These are phyloP conservation scores for Backusella tuberculispora DNA, from an alignment of 192 early-diverging fungal genomes.

Conservation along the genomic window DNA sequence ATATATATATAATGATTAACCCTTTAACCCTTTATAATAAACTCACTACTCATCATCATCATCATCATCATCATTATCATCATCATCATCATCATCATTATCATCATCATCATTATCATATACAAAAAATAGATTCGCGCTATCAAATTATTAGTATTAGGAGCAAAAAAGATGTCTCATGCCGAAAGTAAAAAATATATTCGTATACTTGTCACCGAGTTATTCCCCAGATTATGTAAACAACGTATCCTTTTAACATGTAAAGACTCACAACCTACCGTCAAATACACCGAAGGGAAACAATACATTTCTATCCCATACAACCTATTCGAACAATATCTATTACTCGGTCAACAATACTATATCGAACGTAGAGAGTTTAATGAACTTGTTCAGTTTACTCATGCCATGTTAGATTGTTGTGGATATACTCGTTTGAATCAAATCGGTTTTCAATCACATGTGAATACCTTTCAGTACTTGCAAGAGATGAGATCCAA, in stretches of 20 bases:
- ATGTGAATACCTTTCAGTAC: constrained; percentile 27
- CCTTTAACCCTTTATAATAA: not conserved
- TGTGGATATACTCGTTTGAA: constrained; percentile 30
- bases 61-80: too few species aligned
- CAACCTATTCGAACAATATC: constrained; percentile 28
- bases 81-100: not conserved
- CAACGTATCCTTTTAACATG: constrained; percentile 20
- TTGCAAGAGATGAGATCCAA: constrained; percentile 25
- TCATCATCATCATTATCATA: constrained; percentile 9
- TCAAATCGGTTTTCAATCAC: constrained; percentile 13
- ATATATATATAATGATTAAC: not conserved
- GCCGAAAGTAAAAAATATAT: constrained; percentile 20
- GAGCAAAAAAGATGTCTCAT: constrained; percentile 8
- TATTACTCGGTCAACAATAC: constrained; percentile 36
- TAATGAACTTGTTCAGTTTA: constrained; percentile 27
- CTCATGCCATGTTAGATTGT: constrained; percentile 29
- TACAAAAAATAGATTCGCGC: constrained; percentile 24
- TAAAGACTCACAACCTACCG: constrained; percentile 18
- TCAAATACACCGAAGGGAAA: constrained; percentile 38
- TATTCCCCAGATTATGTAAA: constrained; percentile 39
- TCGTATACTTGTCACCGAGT: constrained; percentile 30
- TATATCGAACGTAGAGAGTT: constrained; percentile 30
- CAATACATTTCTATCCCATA: constrained; percentile 34
- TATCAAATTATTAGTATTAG: constrained; percentile 27
- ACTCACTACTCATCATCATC: not conserved